Evolutionary conservation across 495 filamentous ascomycete species (phyloP).

Genomic region (Lasiosphaeria hispida): DNA sequence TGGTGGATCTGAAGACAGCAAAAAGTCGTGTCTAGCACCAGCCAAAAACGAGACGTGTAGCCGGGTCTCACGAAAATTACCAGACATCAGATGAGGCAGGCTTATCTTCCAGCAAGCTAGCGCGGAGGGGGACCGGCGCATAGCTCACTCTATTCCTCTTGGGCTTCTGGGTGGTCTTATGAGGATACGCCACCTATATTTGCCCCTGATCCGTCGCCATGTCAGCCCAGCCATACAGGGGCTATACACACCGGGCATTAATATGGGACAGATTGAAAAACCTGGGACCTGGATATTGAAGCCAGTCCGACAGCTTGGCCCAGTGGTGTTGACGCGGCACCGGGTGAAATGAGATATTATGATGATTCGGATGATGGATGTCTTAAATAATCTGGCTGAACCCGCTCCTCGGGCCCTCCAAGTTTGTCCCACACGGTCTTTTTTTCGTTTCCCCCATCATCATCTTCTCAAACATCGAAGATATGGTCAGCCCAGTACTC

Average conservation of each 20-base stretch:
- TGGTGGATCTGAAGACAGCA: too few species aligned
- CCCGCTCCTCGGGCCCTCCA: neutral
- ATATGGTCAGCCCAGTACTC: conserved; percentile 15
- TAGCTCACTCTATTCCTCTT: too few species aligned
- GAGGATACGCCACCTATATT: too few species aligned
- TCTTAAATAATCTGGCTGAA: conserved; percentile 6
- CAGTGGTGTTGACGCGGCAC: conserved; percentile 8
- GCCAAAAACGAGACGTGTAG: too few species aligned
- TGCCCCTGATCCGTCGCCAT: neutral
- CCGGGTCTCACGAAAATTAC: too few species aligned
- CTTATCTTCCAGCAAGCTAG: neutral
- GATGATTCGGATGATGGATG: neutral
- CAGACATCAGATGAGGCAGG: neutral
- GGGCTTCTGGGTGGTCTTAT: too few species aligned
- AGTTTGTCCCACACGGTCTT: neutral
- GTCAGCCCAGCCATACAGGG: neutral
- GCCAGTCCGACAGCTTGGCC: conserved; percentile 16
- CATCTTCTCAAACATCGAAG: neutral
- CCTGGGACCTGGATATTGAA: conserved; percentile 24
- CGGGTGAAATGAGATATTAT: conserved; percentile 11
- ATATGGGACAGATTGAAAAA: conserved; percentile 21
- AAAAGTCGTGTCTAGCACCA: too few species aligned
- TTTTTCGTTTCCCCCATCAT: neutral
- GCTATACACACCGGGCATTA: conserved; percentile 12
- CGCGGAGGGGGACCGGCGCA: neutral